Base-by-base conservation (phyloP, 2,329 filamentous ascomycete genomes). In the Colletotrichum sp. region DNA sequence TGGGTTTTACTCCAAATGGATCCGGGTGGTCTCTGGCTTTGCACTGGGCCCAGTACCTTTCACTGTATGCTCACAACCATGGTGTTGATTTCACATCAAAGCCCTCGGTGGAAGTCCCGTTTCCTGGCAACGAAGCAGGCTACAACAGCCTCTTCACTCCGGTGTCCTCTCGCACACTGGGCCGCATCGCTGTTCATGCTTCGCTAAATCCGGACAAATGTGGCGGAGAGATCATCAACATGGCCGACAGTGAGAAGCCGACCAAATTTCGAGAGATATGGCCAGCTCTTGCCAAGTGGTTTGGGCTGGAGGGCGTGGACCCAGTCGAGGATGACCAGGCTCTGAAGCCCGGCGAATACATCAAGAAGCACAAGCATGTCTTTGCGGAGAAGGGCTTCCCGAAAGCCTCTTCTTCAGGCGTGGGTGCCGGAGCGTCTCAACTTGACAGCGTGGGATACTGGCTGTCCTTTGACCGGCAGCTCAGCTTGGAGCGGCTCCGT, bases 391-490 rank as follows among this genome's bases (percentile, higher is more conserved):
- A 72, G 12, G 83, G 79, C 0, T 73, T 69, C 7, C 34, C 65
- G 1, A 83, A 78, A 61, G 85, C 81, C 4, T 28, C 78, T 5
- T 75, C 58, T 4, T 79, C 79, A 4, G 86, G 85, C 0, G 85
- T 87, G 6, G 83, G 85, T 0, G 81, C 78, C 8, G 86, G 86
- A 0, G 80, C 80, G 26, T 76, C 80, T 71, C 82, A 88, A 78
- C 76, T 88, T 58, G 83, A 89, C 78, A 82, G 84, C 74, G 81
- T 88, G n/a, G 85, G 87, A 30, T 84, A 83, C 80, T 85, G 87
- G 86, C 80, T 89, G 66, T 85, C 84, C 8, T 89, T 89, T 76
- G 87, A 90, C 75, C 82, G 87, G 28, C 86, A 88, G 67, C 79
- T 89, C 78, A 87, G 86, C 70, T 79, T 87, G 64, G 81, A 84